Evolutionary conservation across 2,329 filamentous ascomycete genomes (phyloP).

Genomic region (Lecanicillium sp.): DNA sequence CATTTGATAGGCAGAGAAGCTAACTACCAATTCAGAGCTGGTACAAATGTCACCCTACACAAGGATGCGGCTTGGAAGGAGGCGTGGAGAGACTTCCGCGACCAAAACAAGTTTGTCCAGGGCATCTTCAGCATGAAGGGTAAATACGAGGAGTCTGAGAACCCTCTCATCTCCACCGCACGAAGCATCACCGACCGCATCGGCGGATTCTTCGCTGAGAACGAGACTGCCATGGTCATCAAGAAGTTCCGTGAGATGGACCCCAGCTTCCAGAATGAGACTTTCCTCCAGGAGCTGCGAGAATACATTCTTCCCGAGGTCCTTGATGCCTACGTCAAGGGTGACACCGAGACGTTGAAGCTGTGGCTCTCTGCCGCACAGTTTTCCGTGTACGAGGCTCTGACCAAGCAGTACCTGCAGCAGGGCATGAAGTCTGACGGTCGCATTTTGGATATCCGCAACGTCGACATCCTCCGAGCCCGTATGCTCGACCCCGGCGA

Average conservation of each 20-base stretch:
- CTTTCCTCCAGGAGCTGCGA: slow-evolving; percentile 89
- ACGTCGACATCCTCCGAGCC: slow-evolving; percentile 80
- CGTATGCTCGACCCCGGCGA: slow-evolving; percentile 78
- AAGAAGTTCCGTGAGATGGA: slow-evolving; percentile 98
- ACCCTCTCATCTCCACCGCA: slow-evolving; percentile 86
- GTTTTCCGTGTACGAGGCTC: slow-evolving; percentile 92
- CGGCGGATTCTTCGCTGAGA: slow-evolving; percentile 95
- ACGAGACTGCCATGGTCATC: slow-evolving; percentile 94
- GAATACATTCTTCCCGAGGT: slow-evolving; percentile 98
- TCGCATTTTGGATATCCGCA: slow-evolving; percentile 87
- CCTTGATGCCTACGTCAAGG: slow-evolving; percentile 95
- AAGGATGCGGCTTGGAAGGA: slow-evolving; percentile 98
- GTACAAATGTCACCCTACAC: slow-evolving; percentile 89
- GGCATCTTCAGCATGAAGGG: slow-evolving; percentile 78
- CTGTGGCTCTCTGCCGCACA: slow-evolving; percentile 95
- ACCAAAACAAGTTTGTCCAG: slow-evolving; percentile 82
- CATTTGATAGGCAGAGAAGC: slow-evolving; percentile 14
- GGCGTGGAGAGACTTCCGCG: slow-evolving; percentile 93
- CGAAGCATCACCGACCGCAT: slow-evolving; percentile 90
- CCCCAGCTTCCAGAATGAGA: slow-evolving; percentile 87
- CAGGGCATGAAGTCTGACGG: slow-evolving; percentile 92
- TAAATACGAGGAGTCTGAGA: slow-evolving; percentile 93
- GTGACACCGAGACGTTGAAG: slow-evolving; percentile 82
- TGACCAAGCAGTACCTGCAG: slow-evolving; percentile 92
- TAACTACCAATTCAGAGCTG: slow-evolving; percentile 56